Percentiles rank a stretch among this genome's conserved stretches.
These are phyloP conservation scores for Aspergillus pseudoglaucus DNA, from an alignment of 2,329 filamentous ascomycete genomes.

Conservation along the genomic window DNA sequence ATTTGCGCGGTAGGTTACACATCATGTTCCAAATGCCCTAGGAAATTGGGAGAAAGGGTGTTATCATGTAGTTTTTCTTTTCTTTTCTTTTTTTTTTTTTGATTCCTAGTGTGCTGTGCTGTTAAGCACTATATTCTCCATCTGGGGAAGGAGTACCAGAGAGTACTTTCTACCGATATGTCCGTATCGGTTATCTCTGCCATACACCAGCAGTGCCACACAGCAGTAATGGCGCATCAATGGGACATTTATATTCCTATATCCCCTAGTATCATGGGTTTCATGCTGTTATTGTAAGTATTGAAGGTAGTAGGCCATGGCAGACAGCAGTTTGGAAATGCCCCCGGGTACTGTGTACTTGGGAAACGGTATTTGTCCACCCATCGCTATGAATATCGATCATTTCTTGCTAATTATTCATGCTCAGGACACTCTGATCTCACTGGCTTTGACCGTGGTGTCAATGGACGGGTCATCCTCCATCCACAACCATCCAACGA, in stretches of 20 bases:
- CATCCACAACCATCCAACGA: conserved; percentile 11
- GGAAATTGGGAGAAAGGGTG: not conserved
- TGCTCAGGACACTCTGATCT: not conserved
- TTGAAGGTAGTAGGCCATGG: not conserved
- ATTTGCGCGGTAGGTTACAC: not conserved
- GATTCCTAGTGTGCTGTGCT: not conserved
- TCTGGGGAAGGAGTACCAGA: not conserved
- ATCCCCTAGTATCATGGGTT: not conserved
- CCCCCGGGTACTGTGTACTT: not conserved
- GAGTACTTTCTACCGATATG: not conserved
- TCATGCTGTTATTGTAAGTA: not conserved
- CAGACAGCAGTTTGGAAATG: not conserved
- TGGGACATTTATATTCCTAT: not conserved
- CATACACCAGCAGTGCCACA: no score
- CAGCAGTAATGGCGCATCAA: no score
- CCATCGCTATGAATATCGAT: not conserved
- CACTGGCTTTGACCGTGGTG: not conserved
- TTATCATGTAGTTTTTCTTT: not conserved
- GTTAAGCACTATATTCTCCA: not conserved
- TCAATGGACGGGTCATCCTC: conserved; percentile 5
- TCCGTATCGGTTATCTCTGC: not conserved
- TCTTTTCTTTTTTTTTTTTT: no score
- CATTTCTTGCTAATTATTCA: not conserved
- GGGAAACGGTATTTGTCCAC: not conserved
- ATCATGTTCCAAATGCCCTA: not conserved